Evolutionary conservation across 2,329 filamentous ascomycete genomes (phyloP).

Genomic region (Aspergillus carbonarius): DNA sequence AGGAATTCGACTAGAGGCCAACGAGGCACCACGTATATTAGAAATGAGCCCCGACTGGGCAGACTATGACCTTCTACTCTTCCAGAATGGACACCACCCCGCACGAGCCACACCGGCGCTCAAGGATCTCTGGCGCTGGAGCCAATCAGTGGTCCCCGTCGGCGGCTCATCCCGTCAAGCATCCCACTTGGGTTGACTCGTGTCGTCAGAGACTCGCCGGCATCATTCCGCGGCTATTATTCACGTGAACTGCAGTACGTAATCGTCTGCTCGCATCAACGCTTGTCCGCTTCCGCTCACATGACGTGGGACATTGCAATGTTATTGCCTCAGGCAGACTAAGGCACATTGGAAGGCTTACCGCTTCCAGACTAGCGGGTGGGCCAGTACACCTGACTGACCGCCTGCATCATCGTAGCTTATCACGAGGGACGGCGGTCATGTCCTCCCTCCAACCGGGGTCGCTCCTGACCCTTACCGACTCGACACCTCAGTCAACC

Average conservation of each 20-base stretch:
- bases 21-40: not conserved
- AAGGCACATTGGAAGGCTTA: not conserved
- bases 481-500: not conserved
- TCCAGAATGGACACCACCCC: conserved; percentile 10
- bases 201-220: conserved; percentile 22
- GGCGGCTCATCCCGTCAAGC: conserved; percentile 12
- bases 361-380: not conserved
- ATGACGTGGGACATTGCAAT: not conserved
- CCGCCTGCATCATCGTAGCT: conserved; percentile 19
- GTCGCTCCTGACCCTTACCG: conserved; percentile 2
- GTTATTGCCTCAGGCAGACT: conserved; percentile 16
- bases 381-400: conserved; percentile 5
- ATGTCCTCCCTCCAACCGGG: not conserved
- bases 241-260: not conserved
- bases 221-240: not conserved
- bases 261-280: conserved; percentile 1
- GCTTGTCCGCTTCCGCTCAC: conserved; percentile 3
- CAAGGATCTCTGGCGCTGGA: conserved; percentile 2
- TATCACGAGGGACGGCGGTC: conserved; percentile 16
- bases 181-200: conserved; percentile 18
- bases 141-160: conserved; percentile 13
- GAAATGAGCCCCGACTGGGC: not conserved
- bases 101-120: conserved; percentile 16
- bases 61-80: not conserved
- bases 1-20: not conserved